Evolutionary conservation across 257 asterid genomes (phyloP).

Genomic region (Nicotiana tabacum): DNA sequence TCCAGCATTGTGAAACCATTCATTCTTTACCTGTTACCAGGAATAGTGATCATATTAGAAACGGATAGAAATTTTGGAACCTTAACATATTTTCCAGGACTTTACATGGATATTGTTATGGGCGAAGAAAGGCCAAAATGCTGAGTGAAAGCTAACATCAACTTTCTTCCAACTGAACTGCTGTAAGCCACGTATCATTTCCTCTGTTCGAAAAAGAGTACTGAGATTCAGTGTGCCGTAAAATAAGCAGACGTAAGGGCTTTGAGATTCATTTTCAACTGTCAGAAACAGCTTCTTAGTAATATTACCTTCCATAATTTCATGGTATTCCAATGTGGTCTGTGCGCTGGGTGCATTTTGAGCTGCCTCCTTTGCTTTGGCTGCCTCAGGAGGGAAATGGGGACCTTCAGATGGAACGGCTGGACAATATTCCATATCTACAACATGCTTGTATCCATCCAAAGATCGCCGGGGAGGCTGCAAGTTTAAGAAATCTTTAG

Average conservation of each 20-base stretch:
- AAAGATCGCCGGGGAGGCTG: conserved; percentile 69
- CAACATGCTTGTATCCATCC: conserved; percentile 89
- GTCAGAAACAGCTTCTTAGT: not conserved
- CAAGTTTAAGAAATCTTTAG: not conserved
- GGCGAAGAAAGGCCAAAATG: conserved; percentile 83
- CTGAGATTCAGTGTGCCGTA: not conserved
- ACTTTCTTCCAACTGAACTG: conserved; percentile 77
- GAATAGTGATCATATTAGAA: not conserved
- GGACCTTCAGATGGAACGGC: conserved; percentile 60
- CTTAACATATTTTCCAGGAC: not conserved
- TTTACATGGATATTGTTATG: conserved; percentile 82
- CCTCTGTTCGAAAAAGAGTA: conserved; percentile 43
- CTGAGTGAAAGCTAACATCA: conserved; percentile 81
- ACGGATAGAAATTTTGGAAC: not conserved
- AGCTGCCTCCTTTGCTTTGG: conserved; percentile 81
- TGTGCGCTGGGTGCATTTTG: conserved; percentile 54
- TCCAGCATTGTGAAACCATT: conserved; percentile 75
- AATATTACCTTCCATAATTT: conserved; percentile 70
- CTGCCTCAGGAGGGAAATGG: conserved; percentile 72
- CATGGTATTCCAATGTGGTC: conserved; percentile 66
- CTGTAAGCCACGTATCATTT: conserved; percentile 79
- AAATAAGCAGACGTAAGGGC: not conserved
- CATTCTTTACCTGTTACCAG: conserved; percentile 67
- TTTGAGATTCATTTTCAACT: not conserved
- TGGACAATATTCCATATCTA: conserved; percentile 62